Conservation (phyloP, 805 yeast genomes). For the Candida suzukii region DNA sequence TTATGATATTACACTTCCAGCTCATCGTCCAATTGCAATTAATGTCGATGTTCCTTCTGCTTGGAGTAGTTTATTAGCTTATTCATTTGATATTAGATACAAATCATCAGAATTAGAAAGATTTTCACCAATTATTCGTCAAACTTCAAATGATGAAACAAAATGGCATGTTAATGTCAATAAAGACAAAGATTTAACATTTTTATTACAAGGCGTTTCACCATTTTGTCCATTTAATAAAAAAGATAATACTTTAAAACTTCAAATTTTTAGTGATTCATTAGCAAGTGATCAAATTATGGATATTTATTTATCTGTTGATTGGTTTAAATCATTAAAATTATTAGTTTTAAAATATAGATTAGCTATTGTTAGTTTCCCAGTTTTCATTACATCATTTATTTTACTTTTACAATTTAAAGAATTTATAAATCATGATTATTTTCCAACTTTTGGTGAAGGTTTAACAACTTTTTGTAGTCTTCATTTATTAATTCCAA, state of each 20-base stretch:
- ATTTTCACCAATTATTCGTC: constrained; percentile 63
- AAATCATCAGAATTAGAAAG: constrained; percentile 17
- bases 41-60: constrained; percentile 47
- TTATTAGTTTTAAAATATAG: constrained; percentile 72
- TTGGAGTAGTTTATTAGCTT: constrained; percentile 58
- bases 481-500: constrained; percentile 19
- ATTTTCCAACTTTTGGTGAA: constrained; percentile 37
- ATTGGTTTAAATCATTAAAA: constrained; percentile 54
- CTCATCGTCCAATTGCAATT: constrained; percentile 35
- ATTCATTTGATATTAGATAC: constrained; percentile 27
- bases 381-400: constrained; percentile 50
- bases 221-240: constrained; percentile 36
- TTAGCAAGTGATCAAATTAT: constrained; percentile 25
- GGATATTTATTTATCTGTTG: constrained; percentile 39
- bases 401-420: constrained; percentile 50
- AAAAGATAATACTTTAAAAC: constrained; percentile 21
- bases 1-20: constrained; percentile 34
- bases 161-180: constrained; percentile 66
- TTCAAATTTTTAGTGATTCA: constrained; percentile 44
- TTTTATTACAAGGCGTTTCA: constrained; percentile 55
- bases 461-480: constrained; percentile 35
- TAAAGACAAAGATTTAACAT: constrained; percentile 29
- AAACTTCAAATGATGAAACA: constrained; percentile 60
- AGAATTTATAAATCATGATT: constrained; percentile 29
- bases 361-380: constrained; percentile 63